Evolutionary conservation across 1,284 basidiomycete genomes (phyloP), one percentile per base, ranked within the genome.

Genomic region (Ganoderma leucocontextum): DNA sequence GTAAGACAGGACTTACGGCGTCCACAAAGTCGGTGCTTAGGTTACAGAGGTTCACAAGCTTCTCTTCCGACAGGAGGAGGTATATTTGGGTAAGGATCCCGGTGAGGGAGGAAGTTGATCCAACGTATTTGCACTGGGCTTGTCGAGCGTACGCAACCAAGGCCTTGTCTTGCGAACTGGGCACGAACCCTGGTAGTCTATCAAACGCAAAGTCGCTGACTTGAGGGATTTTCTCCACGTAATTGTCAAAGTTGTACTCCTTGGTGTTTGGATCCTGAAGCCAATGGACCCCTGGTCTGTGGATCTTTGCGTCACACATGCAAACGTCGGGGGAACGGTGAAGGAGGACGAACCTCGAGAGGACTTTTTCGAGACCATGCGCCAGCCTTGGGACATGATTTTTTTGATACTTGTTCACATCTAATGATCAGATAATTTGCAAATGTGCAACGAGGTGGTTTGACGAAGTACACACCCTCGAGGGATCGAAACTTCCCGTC

Each of bases 181-280:
- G 92, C 42, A 95, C 81, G 75, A 98, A 99, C 0, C 88, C 86
- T 4, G 88, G 85, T 0, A 97, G 80, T 1, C 94, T 88, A 67
- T 94, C 89, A 70, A 96, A 98, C n/a, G 93, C 95, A 75, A 99
- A 99, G 61, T 97, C 89, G n/a, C 88, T 88, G 2, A 96, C 90
- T 66, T 89, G 84, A 0, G 96, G 94, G 57, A 99, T 89, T 8
- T 81, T 81, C 76, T 92, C 87, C 4, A 95, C 81, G 75, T 86
- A 87, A 1, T 89, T 87, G 0, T 90, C 81, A 77, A 95, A 99
- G 78, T 98, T 98, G 82, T 95, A 97, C 8, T 95, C 92, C 7
- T 89, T 86, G 0, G 95, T 94, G 10, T 95, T 86, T 1, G 95
- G 93, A 75, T 99, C 96, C 74, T 91, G 89, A 2, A 98, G 80